A percentile compares a stretch with the other conserved stretches of the same genome.
Conservation (phyloP, 2,329 filamentous ascomycete genomes). For the Fusarium poae region DNA sequence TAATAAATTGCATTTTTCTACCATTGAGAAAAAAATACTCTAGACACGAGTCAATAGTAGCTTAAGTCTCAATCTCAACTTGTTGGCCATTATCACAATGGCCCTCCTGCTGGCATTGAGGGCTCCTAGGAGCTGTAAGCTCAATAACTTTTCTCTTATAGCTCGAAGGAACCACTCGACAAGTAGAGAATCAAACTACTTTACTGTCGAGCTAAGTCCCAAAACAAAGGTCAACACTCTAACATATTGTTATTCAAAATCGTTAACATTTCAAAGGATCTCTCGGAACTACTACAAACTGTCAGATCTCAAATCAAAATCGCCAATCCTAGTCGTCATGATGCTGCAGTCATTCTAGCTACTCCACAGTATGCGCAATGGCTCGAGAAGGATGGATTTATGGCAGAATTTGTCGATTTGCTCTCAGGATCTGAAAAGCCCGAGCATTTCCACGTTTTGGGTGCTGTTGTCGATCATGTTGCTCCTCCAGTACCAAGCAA, state of each 20-base stretch:
- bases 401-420: conserved; percentile 59
- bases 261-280: conserved; percentile 33
- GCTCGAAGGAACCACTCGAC: conserved; percentile 45
- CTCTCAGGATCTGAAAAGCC: conserved; percentile 60
- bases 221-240: conserved; percentile 26
- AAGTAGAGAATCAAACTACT: conserved; percentile 26
- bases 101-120: conserved; percentile 33
- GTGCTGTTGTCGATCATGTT: conserved; percentile 69
- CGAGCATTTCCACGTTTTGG: conserved; percentile 61
- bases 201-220: conserved; percentile 41
- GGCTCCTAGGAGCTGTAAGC: conserved; percentile 40
- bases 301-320: conserved; percentile 45
- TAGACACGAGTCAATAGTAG: neutral
- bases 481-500: conserved; percentile 53
- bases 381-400: conserved; percentile 60
- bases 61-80: neutral
- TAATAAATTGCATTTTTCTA: neutral
- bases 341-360: conserved; percentile 64
- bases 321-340: conserved; percentile 49
- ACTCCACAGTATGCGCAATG: conserved; percentile 63
- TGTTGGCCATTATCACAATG: conserved; percentile 36
- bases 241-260: neutral
- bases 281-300: conserved; percentile 35
- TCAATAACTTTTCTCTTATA: conserved; percentile 23
- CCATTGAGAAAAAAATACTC: neutral